Evolutionary conservation across 164 flowering plant species (phyloP).

Genomic region (Tetracentron sinense): DNA sequence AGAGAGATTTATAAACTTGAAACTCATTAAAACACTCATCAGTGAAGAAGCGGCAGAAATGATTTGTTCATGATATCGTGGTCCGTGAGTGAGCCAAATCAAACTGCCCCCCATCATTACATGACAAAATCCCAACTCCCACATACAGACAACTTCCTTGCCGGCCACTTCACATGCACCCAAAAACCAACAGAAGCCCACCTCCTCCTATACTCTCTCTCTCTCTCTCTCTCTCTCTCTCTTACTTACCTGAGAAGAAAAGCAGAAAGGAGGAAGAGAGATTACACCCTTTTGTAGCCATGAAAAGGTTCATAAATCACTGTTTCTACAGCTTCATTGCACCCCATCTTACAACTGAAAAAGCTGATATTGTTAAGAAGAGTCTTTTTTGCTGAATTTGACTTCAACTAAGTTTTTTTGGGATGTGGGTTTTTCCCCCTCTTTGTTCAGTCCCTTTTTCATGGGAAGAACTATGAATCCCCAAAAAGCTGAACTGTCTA

Average conservation of each 20-base stretch:
- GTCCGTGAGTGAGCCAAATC: conserved; percentile 42
- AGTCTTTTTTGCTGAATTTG: conserved; percentile 25
- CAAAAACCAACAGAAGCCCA: conserved; percentile 34
- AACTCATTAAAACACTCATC: neutral
- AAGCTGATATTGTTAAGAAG: conserved; percentile 20
- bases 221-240: conserved; percentile 16
- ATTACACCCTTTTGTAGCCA: conserved; percentile 35
- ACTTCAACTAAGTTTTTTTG: conserved; percentile 27
- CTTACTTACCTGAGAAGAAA: neutral
- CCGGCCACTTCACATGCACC: conserved; percentile 74
- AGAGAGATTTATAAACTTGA: neutral
- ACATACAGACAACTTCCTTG: conserved; percentile 47
- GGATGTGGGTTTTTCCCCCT: conserved; percentile 23
- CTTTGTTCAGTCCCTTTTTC: conserved; percentile 42
- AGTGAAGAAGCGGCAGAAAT: conserved; percentile 16
- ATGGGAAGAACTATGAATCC: conserved; percentile 22
- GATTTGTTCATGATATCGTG: conserved; percentile 36
- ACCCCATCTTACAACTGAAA: conserved; percentile 23
- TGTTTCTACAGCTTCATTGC: conserved; percentile 11
- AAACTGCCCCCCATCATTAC: conserved; percentile 25
- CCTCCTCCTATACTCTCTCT: conserved; percentile 12
- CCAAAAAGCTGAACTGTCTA: conserved; percentile 55
- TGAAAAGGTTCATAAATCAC: conserved; percentile 19
- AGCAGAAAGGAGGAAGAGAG: conserved; percentile 2
- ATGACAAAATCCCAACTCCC: conserved; percentile 55